Base-by-base conservation (phyloP, 495 filamentous ascomycete species). In the Oidiodendron maius region DNA sequence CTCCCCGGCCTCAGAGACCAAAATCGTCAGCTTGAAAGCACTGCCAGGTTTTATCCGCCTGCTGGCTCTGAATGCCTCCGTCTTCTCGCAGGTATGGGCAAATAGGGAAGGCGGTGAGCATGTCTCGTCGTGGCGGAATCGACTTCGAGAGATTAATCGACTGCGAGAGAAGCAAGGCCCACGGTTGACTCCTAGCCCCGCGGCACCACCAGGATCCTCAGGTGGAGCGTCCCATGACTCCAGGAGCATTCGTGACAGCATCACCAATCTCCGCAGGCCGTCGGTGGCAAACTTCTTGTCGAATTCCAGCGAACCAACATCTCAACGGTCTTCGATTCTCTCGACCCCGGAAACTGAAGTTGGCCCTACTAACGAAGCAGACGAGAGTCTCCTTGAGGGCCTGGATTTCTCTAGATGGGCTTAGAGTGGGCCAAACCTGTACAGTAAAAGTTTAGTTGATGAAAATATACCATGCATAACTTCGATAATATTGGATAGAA, bases 51-150 rank as follows among this genome's bases (percentile, higher is more conserved):
- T 94, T 60, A 84, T 96, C 30, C 85, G 94, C 18, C 84, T 95
- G 52, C 73, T 99, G 5, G 90, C 91, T 1, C 75, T 97, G 49
- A 97, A 95, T 62, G 90, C 94, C 1, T 94, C 87, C 11, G 87
- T 96, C 15, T 95, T 96, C 64, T 86, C 84, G 5, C 78, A 86
- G 40, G 91, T 96, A 38, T 96, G 93, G 88, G 67, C 69, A 9
- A 84, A 83, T 58, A 80, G 82, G 49, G 79, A 85, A 46, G 83
- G 84, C 30, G 86, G 87, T 48, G 90, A 96, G 66, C 80, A 95
- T 58, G 72, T 91, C 10, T 94, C 89, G 0, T 86, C 87, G 13
- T 96, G 93, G 91, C 81, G 89, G 22, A 87, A 84, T 45, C 81
- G 93, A 40, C 75, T 97, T 4, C 79, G 82, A 20, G 84, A 93